phyloP scores from a whole-genome alignment of 2,329 filamentous ascomycete genomes.

The Aspergillus piperis region DNA sequence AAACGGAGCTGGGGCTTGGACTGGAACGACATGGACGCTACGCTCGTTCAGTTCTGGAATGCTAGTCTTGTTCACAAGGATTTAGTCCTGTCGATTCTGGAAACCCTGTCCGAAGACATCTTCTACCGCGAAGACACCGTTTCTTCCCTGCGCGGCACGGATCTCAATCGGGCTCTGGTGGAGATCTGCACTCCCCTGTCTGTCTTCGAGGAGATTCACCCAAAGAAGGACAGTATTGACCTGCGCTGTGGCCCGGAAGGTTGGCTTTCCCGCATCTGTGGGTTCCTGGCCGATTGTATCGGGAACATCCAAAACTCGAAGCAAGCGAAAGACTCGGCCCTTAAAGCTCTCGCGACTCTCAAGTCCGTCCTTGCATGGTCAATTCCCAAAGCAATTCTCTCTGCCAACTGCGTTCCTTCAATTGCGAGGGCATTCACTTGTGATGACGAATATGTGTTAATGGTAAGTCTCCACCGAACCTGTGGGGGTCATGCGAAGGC shows the following conservation, averaged over 20 bases:
- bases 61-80: slow-evolving; percentile 69
- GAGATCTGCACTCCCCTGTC: slow-evolving; percentile 85
- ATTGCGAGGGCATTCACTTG: slow-evolving; percentile 72
- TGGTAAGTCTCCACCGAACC: slow-evolving; percentile 53
- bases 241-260: slow-evolving; percentile 80
- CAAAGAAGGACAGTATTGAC: slow-evolving; percentile 68
- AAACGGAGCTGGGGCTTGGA: slow-evolving; percentile 91
- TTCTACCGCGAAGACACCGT: slow-evolving; percentile 88
- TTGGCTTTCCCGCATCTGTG: slow-evolving; percentile 78
- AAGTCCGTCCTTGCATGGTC: slow-evolving; percentile 84
- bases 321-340: slow-evolving; percentile 68
- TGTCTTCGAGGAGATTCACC: slow-evolving; percentile 74
- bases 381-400: slow-evolving; percentile 76
- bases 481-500: neutral
- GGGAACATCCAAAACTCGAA: slow-evolving; percentile 65
- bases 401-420: slow-evolving; percentile 68
- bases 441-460: slow-evolving; percentile 70
- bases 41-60: slow-evolving; percentile 78
- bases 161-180: slow-evolving; percentile 84
- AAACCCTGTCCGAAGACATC: slow-evolving; percentile 90
- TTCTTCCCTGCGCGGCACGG: slow-evolving; percentile 77
- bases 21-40: slow-evolving; percentile 92
- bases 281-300: slow-evolving; percentile 73
- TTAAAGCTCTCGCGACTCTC: slow-evolving; percentile 76
- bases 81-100: slow-evolving; percentile 82